Evolutionary conservation across 1,139 yeast species (phyloP).

Genomic region (Ogataea hybrid): DNA sequence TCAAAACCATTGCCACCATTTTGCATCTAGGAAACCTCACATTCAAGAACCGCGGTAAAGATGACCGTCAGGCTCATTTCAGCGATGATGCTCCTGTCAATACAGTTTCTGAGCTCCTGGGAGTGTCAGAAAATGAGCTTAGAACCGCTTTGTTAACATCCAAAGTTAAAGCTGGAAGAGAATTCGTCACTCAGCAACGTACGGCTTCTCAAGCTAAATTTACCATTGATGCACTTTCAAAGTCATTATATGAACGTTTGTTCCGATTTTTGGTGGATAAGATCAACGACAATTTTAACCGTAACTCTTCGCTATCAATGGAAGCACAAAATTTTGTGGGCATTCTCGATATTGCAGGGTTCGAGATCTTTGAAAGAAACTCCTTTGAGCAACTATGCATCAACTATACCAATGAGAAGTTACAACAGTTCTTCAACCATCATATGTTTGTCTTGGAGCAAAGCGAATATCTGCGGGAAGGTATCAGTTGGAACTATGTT

Average conservation of each 20-base stretch:
- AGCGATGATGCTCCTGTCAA: slow-evolving; percentile 43
- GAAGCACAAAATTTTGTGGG: slow-evolving; percentile 68
- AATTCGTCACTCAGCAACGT: slow-evolving; percentile 76
- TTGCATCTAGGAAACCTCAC: slow-evolving; percentile 85
- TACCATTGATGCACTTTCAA: slow-evolving; percentile 84
- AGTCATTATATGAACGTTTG: slow-evolving; percentile 78
- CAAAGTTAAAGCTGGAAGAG: slow-evolving; percentile 88
- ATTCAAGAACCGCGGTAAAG: slow-evolving; percentile 53
- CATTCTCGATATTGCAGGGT: slow-evolving; percentile 95
- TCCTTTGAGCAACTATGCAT: slow-evolving; percentile 97
- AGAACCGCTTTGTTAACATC: slow-evolving; percentile 66
- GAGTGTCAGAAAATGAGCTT: slow-evolving; percentile 55
- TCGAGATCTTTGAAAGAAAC: slow-evolving; percentile 88
- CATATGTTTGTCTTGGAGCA: slow-evolving; percentile 97
- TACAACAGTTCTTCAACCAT: slow-evolving; percentile 96
- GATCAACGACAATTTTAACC: slow-evolving; percentile 64
- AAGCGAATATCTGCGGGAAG: slow-evolving; percentile 89
- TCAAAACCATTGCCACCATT: slow-evolving; percentile 70
- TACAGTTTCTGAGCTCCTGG: slow-evolving; percentile 57
- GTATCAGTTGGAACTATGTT: slow-evolving; percentile 93
- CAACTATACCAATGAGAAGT: slow-evolving; percentile 92
- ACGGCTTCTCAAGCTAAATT: slow-evolving; percentile 78
- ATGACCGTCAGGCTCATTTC: slow-evolving; percentile 79
- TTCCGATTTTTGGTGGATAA: slow-evolving; percentile 76
- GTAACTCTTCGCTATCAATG: slow-evolving; percentile 12